A percentile compares a stretch with the other conserved stretches of the same genome.
These are phyloP conservation scores for Coccomyxa sp. DNA, from an alignment of 139 green algal genomes.

Conservation along the genomic window DNA sequence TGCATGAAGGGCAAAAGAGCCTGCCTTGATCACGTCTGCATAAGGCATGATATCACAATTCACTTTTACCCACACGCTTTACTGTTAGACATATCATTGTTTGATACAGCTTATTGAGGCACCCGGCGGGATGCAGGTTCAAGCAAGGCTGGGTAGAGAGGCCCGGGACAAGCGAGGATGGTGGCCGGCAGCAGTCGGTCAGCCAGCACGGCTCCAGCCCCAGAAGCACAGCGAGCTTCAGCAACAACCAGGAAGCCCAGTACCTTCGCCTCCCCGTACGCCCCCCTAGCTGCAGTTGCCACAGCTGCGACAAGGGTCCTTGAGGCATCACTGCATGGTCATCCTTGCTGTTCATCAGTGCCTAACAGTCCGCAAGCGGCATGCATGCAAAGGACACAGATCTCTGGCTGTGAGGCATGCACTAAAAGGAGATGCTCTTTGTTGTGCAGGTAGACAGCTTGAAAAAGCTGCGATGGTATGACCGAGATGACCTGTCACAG, in stretches of 20 bases:
- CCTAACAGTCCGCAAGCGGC: too few relatives aligned
- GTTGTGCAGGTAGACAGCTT: conserved; percentile 49
- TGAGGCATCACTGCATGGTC: too few relatives aligned
- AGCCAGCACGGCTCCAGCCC: not conserved
- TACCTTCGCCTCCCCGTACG: conserved; percentile 2
- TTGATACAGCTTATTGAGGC: not conserved
- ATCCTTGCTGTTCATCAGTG: too few relatives aligned
- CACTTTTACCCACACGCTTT: too few relatives aligned
- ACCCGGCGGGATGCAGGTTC: not conserved
- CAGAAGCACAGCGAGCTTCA: not conserved
- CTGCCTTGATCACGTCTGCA: not conserved
- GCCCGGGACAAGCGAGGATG: not conserved
- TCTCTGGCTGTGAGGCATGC: not conserved
- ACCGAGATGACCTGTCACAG: conserved; percentile 45
- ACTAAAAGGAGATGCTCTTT: not conserved
- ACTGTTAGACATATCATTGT: too few relatives aligned
- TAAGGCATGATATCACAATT: too few relatives aligned
- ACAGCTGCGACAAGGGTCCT: not conserved
- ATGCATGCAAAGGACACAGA: not conserved
- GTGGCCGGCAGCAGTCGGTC: not conserved
- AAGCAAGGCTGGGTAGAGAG: not conserved
- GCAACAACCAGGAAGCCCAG: conserved; percentile 5
- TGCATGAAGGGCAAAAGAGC: not conserved
- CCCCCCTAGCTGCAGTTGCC: not conserved
- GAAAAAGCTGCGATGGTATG: conserved; percentile 58